phyloP scores from a whole-genome alignment of 2,329 filamentous ascomycete genomes.

The Microsporum ferrugineum region DNA sequence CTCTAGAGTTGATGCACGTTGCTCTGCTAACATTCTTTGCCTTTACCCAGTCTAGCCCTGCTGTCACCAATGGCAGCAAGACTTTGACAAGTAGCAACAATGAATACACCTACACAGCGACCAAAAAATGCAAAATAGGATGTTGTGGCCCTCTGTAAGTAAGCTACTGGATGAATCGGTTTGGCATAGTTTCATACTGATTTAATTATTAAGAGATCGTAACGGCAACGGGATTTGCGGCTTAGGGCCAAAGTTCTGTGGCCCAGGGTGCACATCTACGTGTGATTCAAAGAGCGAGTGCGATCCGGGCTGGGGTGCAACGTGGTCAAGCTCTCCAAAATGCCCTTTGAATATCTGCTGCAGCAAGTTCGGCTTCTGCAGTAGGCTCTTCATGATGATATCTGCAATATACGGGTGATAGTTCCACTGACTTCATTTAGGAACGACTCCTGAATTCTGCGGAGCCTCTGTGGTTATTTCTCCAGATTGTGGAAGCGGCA shows the following conservation, averaged over 20 bases:
- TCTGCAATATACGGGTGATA: not conserved
- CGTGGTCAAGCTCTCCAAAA: constrained; percentile 16
- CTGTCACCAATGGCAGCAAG: not conserved
- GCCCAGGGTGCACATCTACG: constrained; percentile 16
- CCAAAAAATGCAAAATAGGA: constrained; percentile 8
- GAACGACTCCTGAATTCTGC: not conserved
- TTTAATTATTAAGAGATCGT: not conserved
- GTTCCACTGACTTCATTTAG: not conserved
- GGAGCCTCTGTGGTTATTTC: not conserved
- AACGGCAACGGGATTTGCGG: constrained; percentile 11
- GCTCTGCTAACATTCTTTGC: not conserved
- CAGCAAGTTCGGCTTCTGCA: constrained; percentile 24
- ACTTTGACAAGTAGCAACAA: not conserved
- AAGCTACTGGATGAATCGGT: no score
- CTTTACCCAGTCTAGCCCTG: not conserved
- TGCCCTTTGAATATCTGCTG: constrained; percentile 32
- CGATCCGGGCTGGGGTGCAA: constrained; percentile 21
- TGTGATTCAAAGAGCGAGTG: constrained; percentile 23
- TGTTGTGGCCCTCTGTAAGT: constrained; percentile 10
- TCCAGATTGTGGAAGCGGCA: not conserved
- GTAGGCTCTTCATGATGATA: not conserved
- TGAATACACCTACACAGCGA: constrained; percentile 4
- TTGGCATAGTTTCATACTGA: not conserved
- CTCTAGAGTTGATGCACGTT: no score
- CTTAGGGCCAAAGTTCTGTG: constrained; percentile 19